phyloP scores from a whole-genome alignment of 495 filamentous ascomycete genomes.

The Annulohypoxylon maeteangense region DNA sequence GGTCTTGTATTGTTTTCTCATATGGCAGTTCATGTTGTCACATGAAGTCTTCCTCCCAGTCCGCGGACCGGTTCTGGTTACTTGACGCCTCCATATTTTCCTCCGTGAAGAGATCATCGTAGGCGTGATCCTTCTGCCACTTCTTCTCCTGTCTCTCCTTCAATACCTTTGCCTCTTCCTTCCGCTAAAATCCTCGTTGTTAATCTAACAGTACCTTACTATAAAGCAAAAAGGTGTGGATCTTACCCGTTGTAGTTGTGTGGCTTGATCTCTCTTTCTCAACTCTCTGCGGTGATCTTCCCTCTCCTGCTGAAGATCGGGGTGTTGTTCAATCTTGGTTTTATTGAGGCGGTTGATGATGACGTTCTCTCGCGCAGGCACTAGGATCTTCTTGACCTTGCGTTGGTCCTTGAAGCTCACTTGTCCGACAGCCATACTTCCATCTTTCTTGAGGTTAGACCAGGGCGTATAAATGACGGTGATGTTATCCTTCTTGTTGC shows the following conservation, averaged over 20 bases:
- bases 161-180: conserved; percentile 79
- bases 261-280: conserved; percentile 73
- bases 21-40: conserved; percentile 46
- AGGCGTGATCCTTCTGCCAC: conserved; percentile 93
- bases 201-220: not conserved
- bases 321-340: conserved; percentile 86
- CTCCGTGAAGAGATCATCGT: conserved; percentile 83
- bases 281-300: conserved; percentile 76
- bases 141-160: conserved; percentile 87
- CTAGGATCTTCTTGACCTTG: conserved; percentile 81
- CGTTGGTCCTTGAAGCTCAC: conserved; percentile 94
- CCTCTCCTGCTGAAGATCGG: conserved; percentile 81
- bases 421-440: conserved; percentile 95
- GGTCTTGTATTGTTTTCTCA: conserved; percentile 24
- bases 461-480: conserved; percentile 97
- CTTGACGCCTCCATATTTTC: conserved; percentile 71
- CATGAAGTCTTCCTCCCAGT: conserved; percentile 81
- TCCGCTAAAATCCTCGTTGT: conserved; percentile 62
- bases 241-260: conserved; percentile 71
- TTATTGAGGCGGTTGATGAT: conserved; percentile 98
- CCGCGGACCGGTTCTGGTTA: conserved; percentile 72
- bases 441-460: conserved; percentile 95
- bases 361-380: conserved; percentile 79
- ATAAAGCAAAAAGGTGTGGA: not conserved
- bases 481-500: conserved; percentile 98